Percentiles rank a stretch among this genome's conserved stretches.
phyloP scores from a whole-genome alignment of 805 yeast genomes.

The Lipomyces yamadae region DNA sequence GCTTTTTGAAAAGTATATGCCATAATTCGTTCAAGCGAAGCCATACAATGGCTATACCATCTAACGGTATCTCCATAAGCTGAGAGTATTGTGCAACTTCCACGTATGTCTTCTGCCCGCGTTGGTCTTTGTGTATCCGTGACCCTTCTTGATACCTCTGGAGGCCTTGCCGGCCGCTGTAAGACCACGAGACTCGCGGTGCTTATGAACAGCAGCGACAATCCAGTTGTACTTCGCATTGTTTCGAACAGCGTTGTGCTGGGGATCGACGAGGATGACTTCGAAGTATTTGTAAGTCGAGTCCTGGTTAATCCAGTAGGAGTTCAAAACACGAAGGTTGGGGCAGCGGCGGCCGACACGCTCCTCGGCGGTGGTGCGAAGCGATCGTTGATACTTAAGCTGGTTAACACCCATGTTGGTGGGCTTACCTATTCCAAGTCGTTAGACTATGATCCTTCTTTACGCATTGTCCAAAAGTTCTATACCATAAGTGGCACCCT shows the following conservation, averaged over 20 bases:
- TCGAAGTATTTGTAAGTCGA: conserved; percentile 99
- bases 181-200: conserved; percentile 99
- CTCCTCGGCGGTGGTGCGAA: conserved; percentile 99
- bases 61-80: conserved; percentile 99
- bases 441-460: not conserved
- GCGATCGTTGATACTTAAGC: conserved; percentile 98
- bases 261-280: conserved; percentile 94
- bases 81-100: conserved; percentile 98
- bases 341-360: conserved; percentile 99
- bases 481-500: conserved; percentile 98
- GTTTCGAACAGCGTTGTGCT: conserved; percentile 98
- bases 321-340: conserved; percentile 98
- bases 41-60: conserved; percentile 44
- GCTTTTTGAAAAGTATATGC: conserved; percentile 1
- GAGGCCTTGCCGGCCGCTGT: conserved; percentile 98
- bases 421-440: conserved; percentile 68
- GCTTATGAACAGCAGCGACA: conserved; percentile 99
- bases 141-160: conserved; percentile 99
- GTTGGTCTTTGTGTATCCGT: conserved; percentile 95
- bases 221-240: conserved; percentile 99
- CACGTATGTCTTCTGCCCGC: conserved; percentile 95
- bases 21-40: not conserved
- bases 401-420: conserved; percentile 99
- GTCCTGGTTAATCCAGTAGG: conserved; percentile 99
- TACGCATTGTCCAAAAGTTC: not conserved